Conservation (phyloP, 2,329 filamentous ascomycete genomes). For the Zymoseptoria pseudotritici region DNA sequence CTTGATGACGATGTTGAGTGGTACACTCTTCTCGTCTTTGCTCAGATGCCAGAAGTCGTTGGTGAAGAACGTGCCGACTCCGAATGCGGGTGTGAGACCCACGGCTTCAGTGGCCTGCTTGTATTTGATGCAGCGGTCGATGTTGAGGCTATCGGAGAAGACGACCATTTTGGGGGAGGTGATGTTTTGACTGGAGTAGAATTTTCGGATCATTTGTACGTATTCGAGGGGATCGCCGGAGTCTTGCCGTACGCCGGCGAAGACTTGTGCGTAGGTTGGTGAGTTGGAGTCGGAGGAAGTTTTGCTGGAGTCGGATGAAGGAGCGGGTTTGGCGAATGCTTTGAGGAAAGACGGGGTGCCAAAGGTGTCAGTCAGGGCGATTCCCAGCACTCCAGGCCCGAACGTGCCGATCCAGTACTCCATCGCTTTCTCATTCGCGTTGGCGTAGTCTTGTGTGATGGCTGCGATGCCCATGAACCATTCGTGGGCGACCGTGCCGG, state of each 20-base stretch:
- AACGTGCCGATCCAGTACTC: conserved; percentile 88
- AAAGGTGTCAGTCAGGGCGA: conserved; percentile 93
- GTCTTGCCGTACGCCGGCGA: conserved; percentile 79
- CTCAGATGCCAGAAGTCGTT: conserved; percentile 74
- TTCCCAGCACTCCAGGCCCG: conserved; percentile 63
- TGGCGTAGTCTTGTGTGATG: conserved; percentile 75
- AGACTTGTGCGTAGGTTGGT: conserved; percentile 69
- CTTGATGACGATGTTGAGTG: conserved; percentile 97
- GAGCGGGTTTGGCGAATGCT: conserved; percentile 65
- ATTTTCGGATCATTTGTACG: conserved; percentile 68
- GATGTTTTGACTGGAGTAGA: conserved; percentile 71
- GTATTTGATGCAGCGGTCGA: conserved; percentile 85
- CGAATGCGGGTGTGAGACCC: conserved; percentile 81
- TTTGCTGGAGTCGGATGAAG: conserved; percentile 19
- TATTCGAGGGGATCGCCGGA: conserved; percentile 79
- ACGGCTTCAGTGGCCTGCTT: conserved; percentile 72
- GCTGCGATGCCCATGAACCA: conserved; percentile 99
- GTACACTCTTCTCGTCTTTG: conserved; percentile 74
- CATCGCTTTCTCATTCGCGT: conserved; percentile 76
- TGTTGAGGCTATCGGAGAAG: conserved; percentile 90
- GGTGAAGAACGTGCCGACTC: conserved; percentile 90
- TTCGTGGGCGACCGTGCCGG: conserved; percentile 91
- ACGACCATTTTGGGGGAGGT: conserved; percentile 80
- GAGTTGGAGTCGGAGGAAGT: conserved; percentile 12
- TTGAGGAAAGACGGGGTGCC: conserved; percentile 83